These are phyloP conservation scores for Stagonosporopsis cucurbitacearum DNA, from an alignment of 2,329 filamentous ascomycete species.

Conservation along the genomic window DNA sequence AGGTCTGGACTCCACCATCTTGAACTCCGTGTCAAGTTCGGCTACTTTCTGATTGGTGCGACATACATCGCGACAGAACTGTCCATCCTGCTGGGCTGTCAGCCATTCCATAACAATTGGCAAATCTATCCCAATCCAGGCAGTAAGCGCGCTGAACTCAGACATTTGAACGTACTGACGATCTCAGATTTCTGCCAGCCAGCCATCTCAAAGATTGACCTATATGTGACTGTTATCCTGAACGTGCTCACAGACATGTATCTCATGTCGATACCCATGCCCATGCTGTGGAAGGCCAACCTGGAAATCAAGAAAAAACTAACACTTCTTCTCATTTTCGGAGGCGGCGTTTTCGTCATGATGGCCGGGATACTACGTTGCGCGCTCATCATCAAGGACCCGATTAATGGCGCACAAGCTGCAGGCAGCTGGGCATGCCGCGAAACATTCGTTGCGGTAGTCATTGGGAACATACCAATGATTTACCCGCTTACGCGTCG, in stretches of 20 bases:
- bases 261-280: conserved; percentile 64
- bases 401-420: conserved; percentile 49
- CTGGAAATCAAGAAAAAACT: conserved; percentile 60
- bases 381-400: conserved; percentile 28
- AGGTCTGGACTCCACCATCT: conserved; percentile 19
- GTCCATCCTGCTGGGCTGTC: conserved; percentile 60
- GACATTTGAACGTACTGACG: neutral
- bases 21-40: conserved; percentile 51
- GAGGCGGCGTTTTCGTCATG: conserved; percentile 63
- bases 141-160: conserved; percentile 46
- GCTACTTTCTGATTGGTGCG: conserved; percentile 56
- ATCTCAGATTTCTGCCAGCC: conserved; percentile 21
- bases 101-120: conserved; percentile 62
- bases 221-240: conserved; percentile 45
- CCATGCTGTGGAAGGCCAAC: conserved; percentile 60
- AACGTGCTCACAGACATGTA: conserved; percentile 66
- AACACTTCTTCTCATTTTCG: conserved; percentile 61
- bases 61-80: conserved; percentile 60
- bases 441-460: conserved; percentile 55
- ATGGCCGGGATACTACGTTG: conserved; percentile 60
- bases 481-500: conserved; percentile 43
- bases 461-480: conserved; percentile 54
- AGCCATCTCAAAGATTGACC: conserved; percentile 16
- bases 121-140: conserved; percentile 66
- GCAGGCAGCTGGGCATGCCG: conserved; percentile 53